Conservation (phyloP, 2,329 filamentous ascomycete genomes). For the Aspergillus sp. region DNA sequence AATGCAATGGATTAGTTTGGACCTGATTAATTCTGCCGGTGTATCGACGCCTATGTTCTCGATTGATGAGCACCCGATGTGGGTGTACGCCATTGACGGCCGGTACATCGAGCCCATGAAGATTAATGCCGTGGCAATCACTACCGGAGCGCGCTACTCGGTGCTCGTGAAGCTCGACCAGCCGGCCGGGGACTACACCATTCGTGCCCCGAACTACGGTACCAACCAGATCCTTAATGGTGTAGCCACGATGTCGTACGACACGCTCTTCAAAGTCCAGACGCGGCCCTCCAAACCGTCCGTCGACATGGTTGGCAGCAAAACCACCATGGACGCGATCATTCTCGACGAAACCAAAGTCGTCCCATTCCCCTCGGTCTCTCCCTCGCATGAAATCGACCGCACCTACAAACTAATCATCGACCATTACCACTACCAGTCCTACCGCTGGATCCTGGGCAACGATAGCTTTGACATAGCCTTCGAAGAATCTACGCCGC, state of each 20-base stretch:
- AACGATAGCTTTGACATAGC: slow-evolving; percentile 32
- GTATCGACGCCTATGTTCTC: slow-evolving; percentile 43
- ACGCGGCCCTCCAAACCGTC: slow-evolving; percentile 29
- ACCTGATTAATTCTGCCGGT: slow-evolving; percentile 45
- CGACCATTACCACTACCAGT: slow-evolving; percentile 23
- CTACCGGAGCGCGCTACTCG: slow-evolving; percentile 28
- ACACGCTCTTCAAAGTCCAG: slow-evolving; percentile 12
- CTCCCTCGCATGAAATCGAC: slow-evolving; percentile 37
- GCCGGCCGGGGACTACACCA: slow-evolving; percentile 42
- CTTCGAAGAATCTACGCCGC: slow-evolving; percentile 34
- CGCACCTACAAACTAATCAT: slow-evolving; percentile 36
- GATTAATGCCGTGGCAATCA: slow-evolving; percentile 22
- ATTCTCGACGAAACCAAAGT: slow-evolving; percentile 39
- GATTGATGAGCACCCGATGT: slow-evolving; percentile 35
- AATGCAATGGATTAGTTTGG: slow-evolving; percentile 43
- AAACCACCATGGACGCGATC: slow-evolving; percentile 32
- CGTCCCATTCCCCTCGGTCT: slow-evolving; percentile 41
- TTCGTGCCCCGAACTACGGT: slow-evolving; percentile 44
- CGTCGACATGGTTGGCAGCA: slow-evolving; percentile 44
- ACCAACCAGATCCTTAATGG: slow-evolving; percentile 48
- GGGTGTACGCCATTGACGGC: slow-evolving; percentile 34
- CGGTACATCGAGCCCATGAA: slow-evolving; percentile 28
- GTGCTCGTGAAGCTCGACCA: slow-evolving; percentile 37
- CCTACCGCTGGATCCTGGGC: slow-evolving; percentile 47
- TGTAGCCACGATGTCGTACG: slow-evolving; percentile 42